Evolutionary conservation across 2,329 filamentous ascomycete genomes (phyloP), one percentile per base, ranked within the genome.

Genomic region (Aspergillus sp.): DNA sequence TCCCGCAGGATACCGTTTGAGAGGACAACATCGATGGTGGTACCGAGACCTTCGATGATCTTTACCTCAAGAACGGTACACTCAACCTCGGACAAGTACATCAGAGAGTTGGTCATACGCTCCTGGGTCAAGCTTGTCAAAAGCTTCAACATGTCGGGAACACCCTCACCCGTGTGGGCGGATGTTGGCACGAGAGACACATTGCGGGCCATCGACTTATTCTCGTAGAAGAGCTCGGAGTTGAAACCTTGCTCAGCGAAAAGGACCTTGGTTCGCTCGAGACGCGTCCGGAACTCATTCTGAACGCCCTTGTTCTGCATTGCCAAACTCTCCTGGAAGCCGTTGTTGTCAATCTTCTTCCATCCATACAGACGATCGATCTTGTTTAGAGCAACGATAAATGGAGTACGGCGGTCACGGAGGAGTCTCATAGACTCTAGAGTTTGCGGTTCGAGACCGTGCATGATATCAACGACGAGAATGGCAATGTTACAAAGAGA

Each of bases 401-500:
- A 99, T 5, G 95, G 95, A 20, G 95, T 99, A 79, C 95, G 96
- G 69, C 91, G 86, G 69, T 97, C 93, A 71, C 93, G 86, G 52
- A 99, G 86, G 63, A 99, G 81, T 66, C 87, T 89, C 91, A 99
- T 98, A 2, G 95, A 99, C 78, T 99, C 96, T 33, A 98, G 83
- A 15, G 95, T 99, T 78, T 99, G 95, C 17, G 89, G 93, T 78
- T 99, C 95, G 47, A 99, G 85, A 73, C 96, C 96, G 85, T 99
- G 95, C 95, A 99, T 98, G 71, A 99, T 99, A 81, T 99, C 95
- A 67, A 99, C 93, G 42, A 99, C 96, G 65, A 99, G 82, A 73
- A 99, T 99, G 68, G 95, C 95, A 79, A 99, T 99, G 82, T 99
- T 99, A 79, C 96, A 99, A 58, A 99, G 90, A 13, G 93, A 98